Evolutionary conservation across 768 basidiomycete genomes (phyloP), one percentile per base, ranked within the genome.

Genomic region (Pleurotus cornucopiae): DNA sequence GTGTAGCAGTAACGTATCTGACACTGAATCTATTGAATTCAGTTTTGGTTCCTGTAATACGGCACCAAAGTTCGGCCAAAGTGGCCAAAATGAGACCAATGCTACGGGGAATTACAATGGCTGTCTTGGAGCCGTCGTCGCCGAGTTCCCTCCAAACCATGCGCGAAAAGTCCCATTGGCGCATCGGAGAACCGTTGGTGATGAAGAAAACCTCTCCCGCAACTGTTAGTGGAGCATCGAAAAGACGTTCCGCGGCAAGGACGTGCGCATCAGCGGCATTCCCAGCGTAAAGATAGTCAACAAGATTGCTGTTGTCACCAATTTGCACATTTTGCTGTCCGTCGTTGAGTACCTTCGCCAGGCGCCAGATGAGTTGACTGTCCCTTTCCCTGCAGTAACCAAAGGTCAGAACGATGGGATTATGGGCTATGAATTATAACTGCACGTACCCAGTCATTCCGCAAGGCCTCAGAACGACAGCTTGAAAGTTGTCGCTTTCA

Each of bases 261-360:
- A 84, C 58, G 64, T 84, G 82, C 2, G 80, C 82, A 57, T 82
- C 71, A 2, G 80, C 83, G 52, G 80, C 77, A 64, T 84, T 85
- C 57, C 73, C 77, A 57, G 81, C 79, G 68, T 83, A 83, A 9
- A 79, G 79, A 67, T 75, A 80, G 66, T 84, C 83, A 54, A 73
- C 76, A 26, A 82, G 66, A 62, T 83, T 82, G 51, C 62, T 62
- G 64, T 81, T 82, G 64, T 70, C 57, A 18, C 81, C 82, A 52
- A 85, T 73, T 59, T 82, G 78, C 63, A 63, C 49, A 23, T 54
- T 44, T 4, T 62, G 61, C 44, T 61, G 62, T 5, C 59, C 59
- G 13, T 61, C 62, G 9, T 55, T 48, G 67, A 85, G 78, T 2
- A 80, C 86, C 30, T 80, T 71, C 62, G 80, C 77, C 45, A 88